Evolutionary conservation across 2,329 filamentous ascomycete species (phyloP).

Genomic region (Monilinia vaccinii-corymbosi): DNA sequence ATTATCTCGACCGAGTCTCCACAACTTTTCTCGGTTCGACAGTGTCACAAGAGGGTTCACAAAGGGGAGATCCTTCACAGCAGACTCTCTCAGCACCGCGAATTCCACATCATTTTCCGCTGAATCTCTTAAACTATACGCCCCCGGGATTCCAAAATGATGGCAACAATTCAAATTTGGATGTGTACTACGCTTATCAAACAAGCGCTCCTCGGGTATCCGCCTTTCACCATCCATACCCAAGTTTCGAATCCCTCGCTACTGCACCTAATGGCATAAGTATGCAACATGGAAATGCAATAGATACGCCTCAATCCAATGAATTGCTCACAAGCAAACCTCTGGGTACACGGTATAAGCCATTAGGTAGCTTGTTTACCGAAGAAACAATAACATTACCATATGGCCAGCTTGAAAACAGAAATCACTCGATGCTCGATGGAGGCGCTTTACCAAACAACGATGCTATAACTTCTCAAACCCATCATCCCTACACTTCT

Average conservation of each 20-base stretch:
- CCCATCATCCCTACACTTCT: not conserved
- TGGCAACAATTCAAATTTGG: too few relatives aligned
- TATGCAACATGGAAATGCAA: not conserved
- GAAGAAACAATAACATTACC: not conserved
- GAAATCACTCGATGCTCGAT: too few relatives aligned
- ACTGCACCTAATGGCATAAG: not conserved
- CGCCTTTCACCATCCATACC: not conserved
- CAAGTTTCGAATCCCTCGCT: not conserved
- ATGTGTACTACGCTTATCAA: not conserved
- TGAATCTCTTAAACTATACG: not conserved
- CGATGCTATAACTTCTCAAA: not conserved
- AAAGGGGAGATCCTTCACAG: not conserved
- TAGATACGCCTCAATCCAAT: not conserved
- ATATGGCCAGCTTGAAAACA: not conserved
- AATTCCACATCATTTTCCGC: not conserved
- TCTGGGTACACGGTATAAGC: not conserved
- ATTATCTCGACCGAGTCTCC: too few relatives aligned
- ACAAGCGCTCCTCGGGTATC: not conserved
- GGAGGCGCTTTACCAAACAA: not conserved
- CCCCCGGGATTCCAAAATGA: not conserved
- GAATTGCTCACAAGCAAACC: not conserved
- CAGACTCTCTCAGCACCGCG: not conserved
- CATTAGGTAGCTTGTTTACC: not conserved
- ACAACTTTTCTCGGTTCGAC: not conserved
- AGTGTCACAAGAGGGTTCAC: not conserved